Evolutionary conservation across 345 rosid genomes (phyloP), one percentile per base, ranked within the genome.

Genomic region (Eucalyptus viminalis): DNA sequence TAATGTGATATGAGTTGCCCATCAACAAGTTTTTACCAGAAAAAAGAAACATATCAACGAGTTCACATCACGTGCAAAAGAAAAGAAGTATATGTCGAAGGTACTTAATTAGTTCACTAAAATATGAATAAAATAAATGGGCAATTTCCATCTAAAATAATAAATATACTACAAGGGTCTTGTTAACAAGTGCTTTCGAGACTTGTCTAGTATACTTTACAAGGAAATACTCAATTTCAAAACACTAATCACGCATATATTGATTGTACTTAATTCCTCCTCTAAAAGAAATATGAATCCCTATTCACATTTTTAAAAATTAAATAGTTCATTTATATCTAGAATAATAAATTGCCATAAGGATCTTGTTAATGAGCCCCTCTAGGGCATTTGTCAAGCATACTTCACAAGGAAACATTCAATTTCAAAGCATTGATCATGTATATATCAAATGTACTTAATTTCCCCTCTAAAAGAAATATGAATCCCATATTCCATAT

Each of bases 131-230:
- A 69, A 34, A 9, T 69, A 69, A 37, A 72, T 37, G 45, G 81
- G 3, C 40, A 9, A 19, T 69, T 17, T 14, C 11, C 16, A 69
- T 69, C 24, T 31, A 69, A 34, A 17, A 4, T 34, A 69, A 69
- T 31, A 16, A 34, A 31, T 69, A 22, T 65, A 65, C 3, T 15
- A 34, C 8, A n/a, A 65, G 17, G 2, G 0, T 29, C 2, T 65
- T 65, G 15, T 7, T 6, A 65, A 7, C 5, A 1, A n/a, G 37
- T 0, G 0, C 37, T n/a, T n/a, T 65, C 0, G 62, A 56, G 29
- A 56, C 62, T 40, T 40, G 40, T 40, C 40, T 40, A 40, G 40
- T 40, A 40, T 40, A 40, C 43, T 40, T 40, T 40, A 40, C 43
- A 40, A 40, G 43, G 43, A 40, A 40, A 40, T 40, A 40, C 43